Evolutionary conservation across 176 grass and related monocot species (phyloP).

Genomic region (Calamus simplicifolius): DNA sequence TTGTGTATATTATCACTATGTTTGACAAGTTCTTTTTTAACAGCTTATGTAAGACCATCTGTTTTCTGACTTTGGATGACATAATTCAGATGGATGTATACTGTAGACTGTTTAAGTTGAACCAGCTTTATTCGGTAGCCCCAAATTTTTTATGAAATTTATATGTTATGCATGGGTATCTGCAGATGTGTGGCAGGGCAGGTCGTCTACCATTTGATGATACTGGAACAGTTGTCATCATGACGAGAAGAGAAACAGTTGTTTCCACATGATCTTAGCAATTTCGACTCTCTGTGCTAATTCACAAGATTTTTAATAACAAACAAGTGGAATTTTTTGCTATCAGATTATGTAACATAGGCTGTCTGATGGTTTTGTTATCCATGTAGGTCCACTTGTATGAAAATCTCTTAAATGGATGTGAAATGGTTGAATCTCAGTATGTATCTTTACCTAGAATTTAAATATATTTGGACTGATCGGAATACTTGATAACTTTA

Average conservation of each 20-base stretch:
- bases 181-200: slow-evolving; percentile 95
- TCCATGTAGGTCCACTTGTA: slow-evolving; percentile 82
- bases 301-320: slow-evolving; percentile 8
- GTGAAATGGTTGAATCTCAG: slow-evolving; percentile 99
- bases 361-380: background rate
- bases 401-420: slow-evolving; percentile 84
- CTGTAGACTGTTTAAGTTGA: too few species aligned
- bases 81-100: too few species aligned
- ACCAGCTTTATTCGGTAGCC: too few species aligned
- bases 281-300: background rate
- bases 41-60: too few species aligned
- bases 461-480: background rate
- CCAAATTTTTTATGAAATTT: too few species aligned
- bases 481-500: background rate
- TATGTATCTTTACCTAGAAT: slow-evolving; percentile 34
- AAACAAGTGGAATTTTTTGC: background rate
- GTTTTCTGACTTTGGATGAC: too few species aligned
- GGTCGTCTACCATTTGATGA: slow-evolving; percentile 94
- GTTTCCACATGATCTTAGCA: slow-evolving; percentile 5
- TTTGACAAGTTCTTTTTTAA: too few species aligned
- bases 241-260: slow-evolving; percentile 98
- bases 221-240: slow-evolving; percentile 92
- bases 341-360: too few species aligned
- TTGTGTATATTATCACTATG: too few species aligned
- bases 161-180: slow-evolving; percentile 10